Evolutionary conservation across 257 asterid genomes (phyloP), one percentile per base, ranked within the genome.

Genomic region (Jacaranda copaia): DNA sequence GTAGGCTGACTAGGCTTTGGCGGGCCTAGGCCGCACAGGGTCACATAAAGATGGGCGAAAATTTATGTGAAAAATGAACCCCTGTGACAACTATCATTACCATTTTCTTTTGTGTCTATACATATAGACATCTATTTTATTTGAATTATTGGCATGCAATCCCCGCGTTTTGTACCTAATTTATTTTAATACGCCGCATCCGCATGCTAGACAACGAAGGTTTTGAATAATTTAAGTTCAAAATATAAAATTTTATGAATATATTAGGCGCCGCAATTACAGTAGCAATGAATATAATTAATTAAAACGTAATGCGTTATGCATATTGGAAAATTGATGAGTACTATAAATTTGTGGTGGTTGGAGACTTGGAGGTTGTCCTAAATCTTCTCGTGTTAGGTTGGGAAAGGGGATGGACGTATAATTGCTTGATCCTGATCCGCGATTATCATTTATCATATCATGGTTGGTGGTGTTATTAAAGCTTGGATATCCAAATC

Each of bases 381-480:
- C 79, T 75, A 51, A 61, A 79, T 76, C 64, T 71, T 79, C 56
- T 46, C 61, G 39, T 25, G 62, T 42, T 73, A 32, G 38, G 25
- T 25, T 25, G 2, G 32, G 32, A 12, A 51, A 52, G 38, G 60
- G 35, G 11, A 62, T 25, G 32, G 32, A 25, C 14, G 18, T 4
- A 36, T 65, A 64, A 69, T 61, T 53, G 25, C 2, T 20, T 13
- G 7, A 72, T 67, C 62, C n/a, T n/a, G n/a, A n/a, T n/a, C n/a
- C n/a, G n/a, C n/a, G n/a, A n/a, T n/a, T n/a, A n/a, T n/a, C n/a
- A n/a, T n/a, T n/a, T n/a, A n/a, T n/a, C n/a, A n/a, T n/a, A n/a
- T n/a, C 69, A 77, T 25, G 77, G 75, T 82, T 68, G 82, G 77
- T 77, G 73, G 38, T 68, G 42, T 42, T 71, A 46, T 69, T 73